Evolutionary conservation across 768 basidiomycete species (phyloP).

Genomic region (Pleurotus salmoneostramineus): DNA sequence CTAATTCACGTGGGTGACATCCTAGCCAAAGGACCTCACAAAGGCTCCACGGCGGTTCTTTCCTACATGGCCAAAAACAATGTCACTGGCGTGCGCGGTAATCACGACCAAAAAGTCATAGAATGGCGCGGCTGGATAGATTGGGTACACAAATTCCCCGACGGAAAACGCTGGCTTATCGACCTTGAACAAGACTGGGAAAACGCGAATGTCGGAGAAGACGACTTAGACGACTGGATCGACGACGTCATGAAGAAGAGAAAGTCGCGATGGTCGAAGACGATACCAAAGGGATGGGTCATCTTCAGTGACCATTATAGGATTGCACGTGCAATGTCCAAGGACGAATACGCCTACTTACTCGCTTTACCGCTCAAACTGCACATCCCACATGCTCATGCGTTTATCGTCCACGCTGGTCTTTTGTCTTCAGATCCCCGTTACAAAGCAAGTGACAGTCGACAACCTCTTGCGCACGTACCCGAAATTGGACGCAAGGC

Average conservation of each 20-base stretch:
- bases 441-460: slow-evolving; percentile 39
- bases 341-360: slow-evolving; percentile 66
- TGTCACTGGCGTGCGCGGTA: slow-evolving; percentile 83
- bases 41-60: slow-evolving; percentile 61
- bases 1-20: slow-evolving; percentile 86
- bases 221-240: slow-evolving; percentile 38
- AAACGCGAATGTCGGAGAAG: slow-evolving; percentile 22
- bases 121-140: slow-evolving; percentile 88
- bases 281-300: slow-evolving; percentile 66
- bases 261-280: slow-evolving; percentile 39
- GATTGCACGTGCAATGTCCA: slow-evolving; percentile 66
- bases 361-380: slow-evolving; percentile 68
- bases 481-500: slow-evolving; percentile 26
- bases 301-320: slow-evolving; percentile 75
- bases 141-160: slow-evolving; percentile 57
- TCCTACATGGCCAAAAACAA: slow-evolving; percentile 59
- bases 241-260: slow-evolving; percentile 23
- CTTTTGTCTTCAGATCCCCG: slow-evolving; percentile 70
- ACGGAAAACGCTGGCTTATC: slow-evolving; percentile 53
- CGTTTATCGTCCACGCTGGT: slow-evolving; percentile 82
- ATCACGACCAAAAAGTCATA: slow-evolving; percentile 89
- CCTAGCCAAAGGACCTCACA: slow-evolving; percentile 59
- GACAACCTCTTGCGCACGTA: slow-evolving; percentile 71
- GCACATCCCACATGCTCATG: slow-evolving; percentile 71
- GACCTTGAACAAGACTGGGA: slow-evolving; percentile 43